phyloP scores from a whole-genome alignment of 2,329 filamentous ascomycete genomes.

The Lizonia empirigonia region DNA sequence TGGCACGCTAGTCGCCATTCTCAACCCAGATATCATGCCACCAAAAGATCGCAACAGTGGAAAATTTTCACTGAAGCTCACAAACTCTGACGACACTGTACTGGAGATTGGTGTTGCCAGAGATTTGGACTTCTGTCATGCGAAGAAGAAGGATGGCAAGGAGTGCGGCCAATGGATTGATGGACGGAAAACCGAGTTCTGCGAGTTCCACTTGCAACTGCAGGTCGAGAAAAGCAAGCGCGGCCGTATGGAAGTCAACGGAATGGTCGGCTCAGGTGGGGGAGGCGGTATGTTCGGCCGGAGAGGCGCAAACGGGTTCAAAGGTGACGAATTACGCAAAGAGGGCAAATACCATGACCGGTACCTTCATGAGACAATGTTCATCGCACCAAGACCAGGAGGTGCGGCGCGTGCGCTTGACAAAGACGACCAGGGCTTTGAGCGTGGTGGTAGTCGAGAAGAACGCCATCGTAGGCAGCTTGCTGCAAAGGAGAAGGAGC shows the following conservation, averaged over 20 bases:
- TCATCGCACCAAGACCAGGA: conserved; percentile 49
- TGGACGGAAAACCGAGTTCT: conserved; percentile 83
- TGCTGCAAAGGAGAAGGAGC: conserved; percentile 71
- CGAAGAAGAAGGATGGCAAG: conserved; percentile 81
- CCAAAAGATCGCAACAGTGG: conserved; percentile 81
- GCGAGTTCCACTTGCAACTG: conserved; percentile 88
- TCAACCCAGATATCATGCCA: conserved; percentile 91
- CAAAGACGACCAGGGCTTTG: conserved; percentile 56
- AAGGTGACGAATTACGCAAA: conserved; percentile 35
- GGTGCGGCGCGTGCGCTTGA: conserved; percentile 69
- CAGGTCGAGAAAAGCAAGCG: conserved; percentile 73
- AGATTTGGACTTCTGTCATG: conserved; percentile 88
- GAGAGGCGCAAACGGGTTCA: conserved; percentile 28
- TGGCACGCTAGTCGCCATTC: conserved; percentile 88
- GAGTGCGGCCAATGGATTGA: conserved; percentile 86
- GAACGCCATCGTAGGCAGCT: conserved; percentile 70
- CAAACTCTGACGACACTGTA: conserved; percentile 84
- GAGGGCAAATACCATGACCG: conserved; percentile 60
- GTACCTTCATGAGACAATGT: conserved; percentile 59
- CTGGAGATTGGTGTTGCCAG: conserved; percentile 85
- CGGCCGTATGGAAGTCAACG: conserved; percentile 79
- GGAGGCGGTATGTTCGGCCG: conserved; percentile 44
- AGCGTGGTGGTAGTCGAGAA: conserved; percentile 62
- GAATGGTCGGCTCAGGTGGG: conserved; percentile 60
- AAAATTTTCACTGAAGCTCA: conserved; percentile 82